A percentile compares a stretch with the other conserved stretches of the same genome.
These are phyloP conservation scores for Coemansia sp. DNA, from an alignment of 192 early-diverging fungal genomes.

Conservation along the genomic window DNA sequence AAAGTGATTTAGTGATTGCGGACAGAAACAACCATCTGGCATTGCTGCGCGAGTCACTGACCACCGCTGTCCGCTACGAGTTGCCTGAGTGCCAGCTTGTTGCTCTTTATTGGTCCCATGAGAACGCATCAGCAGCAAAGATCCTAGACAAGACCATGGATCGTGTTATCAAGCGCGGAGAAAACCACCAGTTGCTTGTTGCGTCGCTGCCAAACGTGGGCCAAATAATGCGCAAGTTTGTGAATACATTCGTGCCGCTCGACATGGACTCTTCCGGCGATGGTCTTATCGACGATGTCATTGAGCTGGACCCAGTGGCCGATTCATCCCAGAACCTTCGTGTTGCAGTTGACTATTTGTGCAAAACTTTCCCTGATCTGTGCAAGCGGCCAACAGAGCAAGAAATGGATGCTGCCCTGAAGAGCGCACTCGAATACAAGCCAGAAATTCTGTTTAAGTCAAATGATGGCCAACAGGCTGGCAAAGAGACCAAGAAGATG, in stretches of 20 bases:
- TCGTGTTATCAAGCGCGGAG: slow-evolving; percentile 69
- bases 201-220: slow-evolving; percentile 65
- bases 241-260: slow-evolving; percentile 56
- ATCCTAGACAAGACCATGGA: slow-evolving; percentile 59
- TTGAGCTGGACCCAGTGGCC: slow-evolving; percentile 61
- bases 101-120: slow-evolving; percentile 76
- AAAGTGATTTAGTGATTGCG: slow-evolving; percentile 70
- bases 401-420: slow-evolving; percentile 60
- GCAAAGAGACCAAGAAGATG: slow-evolving; percentile 13
- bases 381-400: slow-evolving; percentile 43
- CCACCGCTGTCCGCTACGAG: slow-evolving; percentile 46
- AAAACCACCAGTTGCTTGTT: slow-evolving; percentile 80
- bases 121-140: slow-evolving; percentile 32
- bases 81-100: slow-evolving; percentile 70
- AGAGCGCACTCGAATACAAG: slow-evolving; percentile 47
- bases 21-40: slow-evolving; percentile 76
- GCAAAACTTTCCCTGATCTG: slow-evolving; percentile 38
- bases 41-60: slow-evolving; percentile 59
- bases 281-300: slow-evolving; percentile 57
- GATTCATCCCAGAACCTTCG: slow-evolving; percentile 57
- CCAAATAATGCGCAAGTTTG: slow-evolving; percentile 62
- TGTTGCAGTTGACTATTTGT: slow-evolving; percentile 49
- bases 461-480: slow-evolving; percentile 2
- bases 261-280: slow-evolving; percentile 59
- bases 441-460: slow-evolving; percentile 35